Conservation (phyloP, 805 yeast genomes). For the Candida nonsorbophila region DNA sequence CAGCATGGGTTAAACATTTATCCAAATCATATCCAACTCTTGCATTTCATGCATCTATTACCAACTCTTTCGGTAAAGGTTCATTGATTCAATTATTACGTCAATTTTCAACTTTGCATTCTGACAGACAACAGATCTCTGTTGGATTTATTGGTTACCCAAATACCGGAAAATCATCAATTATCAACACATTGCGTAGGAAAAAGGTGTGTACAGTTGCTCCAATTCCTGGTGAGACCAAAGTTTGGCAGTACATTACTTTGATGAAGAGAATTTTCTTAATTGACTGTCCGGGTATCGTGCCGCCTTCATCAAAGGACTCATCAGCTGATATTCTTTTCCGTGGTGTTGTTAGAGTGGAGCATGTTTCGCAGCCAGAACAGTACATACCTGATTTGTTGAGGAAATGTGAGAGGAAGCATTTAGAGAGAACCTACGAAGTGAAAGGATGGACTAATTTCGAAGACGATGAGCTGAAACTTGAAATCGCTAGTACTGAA, state of each 20-base stretch:
- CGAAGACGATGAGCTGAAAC: constrained; percentile 43
- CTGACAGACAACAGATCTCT: constrained; percentile 92
- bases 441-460: constrained; percentile 75
- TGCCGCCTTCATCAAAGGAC: constrained; percentile 90
- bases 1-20: constrained; percentile 96
- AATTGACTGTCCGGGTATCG: constrained; percentile 98
- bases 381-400: constrained; percentile 88
- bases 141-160: constrained; percentile 98
- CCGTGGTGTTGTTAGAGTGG: constrained; percentile 98
- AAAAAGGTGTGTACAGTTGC: constrained; percentile 97
- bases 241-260: constrained; percentile 98
- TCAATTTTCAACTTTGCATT: constrained; percentile 85
- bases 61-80: constrained; percentile 97
- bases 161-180: constrained; percentile 95
- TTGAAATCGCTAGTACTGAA: constrained; percentile 46
- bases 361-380: constrained; percentile 92
- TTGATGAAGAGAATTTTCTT: constrained; percentile 92
- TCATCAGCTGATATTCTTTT: constrained; percentile 86
- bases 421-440: constrained; percentile 93
- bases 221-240: constrained; percentile 98
- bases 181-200: constrained; percentile 86
- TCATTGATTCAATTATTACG: constrained; percentile 88
- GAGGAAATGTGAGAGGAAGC: constrained; percentile 79
- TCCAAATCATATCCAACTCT: constrained; percentile 90
- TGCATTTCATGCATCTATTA: constrained; percentile 97